phyloP scores from a whole-genome alignment of 768 basidiomycete genomes.

The Boletus pseudopeckii region DNA sequence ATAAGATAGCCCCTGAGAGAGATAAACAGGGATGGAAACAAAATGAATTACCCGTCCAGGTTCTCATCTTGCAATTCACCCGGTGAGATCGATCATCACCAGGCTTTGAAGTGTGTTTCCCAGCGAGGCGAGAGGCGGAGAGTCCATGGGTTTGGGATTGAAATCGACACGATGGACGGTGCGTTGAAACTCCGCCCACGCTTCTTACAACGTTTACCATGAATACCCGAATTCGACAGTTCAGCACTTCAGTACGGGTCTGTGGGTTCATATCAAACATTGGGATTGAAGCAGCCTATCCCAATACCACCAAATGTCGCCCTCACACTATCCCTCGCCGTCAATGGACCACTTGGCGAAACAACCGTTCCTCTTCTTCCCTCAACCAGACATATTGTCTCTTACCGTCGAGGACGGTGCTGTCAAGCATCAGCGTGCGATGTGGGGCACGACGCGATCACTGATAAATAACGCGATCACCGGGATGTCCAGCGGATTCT shows the following conservation, averaged over 20 bases:
- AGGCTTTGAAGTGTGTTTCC: neutral
- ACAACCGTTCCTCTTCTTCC: constrained; percentile 39
- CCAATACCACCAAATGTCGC: constrained; percentile 49
- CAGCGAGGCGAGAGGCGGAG: neutral
- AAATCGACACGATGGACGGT: too few species aligned
- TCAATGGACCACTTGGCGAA: constrained; percentile 58
- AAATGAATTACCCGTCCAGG: too few species aligned
- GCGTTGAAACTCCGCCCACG: neutral
- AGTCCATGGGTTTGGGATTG: neutral
- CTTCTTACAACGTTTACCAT: neutral
- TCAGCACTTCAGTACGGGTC: constrained; percentile 49
- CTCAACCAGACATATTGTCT: constrained; percentile 32
- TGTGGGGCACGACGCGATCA: constrained; percentile 95
- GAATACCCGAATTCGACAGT: constrained; percentile 32
- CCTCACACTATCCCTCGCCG: constrained; percentile 42
- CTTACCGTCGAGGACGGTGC: constrained; percentile 55
- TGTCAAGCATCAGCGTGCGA: constrained; percentile 74
- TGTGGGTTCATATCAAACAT: constrained; percentile 54
- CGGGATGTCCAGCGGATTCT: constrained; percentile 88
- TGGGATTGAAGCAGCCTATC: constrained; percentile 58
- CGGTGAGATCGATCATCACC: too few species aligned
- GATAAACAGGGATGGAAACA: too few species aligned
- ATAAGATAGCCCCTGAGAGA: too few species aligned
- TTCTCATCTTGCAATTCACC: neutral
- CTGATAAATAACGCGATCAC: constrained; percentile 85